Conservation (phyloP, 371 early-diverging fungal genomes). For the Umbelopsis sp. region DNA sequence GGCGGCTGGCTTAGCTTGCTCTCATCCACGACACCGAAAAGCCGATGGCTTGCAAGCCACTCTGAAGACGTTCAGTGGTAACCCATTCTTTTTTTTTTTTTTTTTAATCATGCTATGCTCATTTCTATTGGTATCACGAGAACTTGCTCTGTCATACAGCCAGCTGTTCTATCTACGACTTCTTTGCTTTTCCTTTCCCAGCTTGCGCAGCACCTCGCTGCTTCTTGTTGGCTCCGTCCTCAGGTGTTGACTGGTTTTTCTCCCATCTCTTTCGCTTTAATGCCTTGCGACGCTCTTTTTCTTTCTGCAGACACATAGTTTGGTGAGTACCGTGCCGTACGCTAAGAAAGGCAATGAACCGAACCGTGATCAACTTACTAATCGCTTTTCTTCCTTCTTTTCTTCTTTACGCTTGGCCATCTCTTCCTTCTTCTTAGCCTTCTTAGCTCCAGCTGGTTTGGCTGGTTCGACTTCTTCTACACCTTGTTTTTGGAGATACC, state of each 20-base stretch:
- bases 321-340: not conserved
- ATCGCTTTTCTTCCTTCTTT: slow-evolving; percentile 7
- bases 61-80: too few relatives aligned
- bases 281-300: slow-evolving; percentile 26
- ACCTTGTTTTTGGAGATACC: slow-evolving; percentile 21
- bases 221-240: slow-evolving; percentile 19
- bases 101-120: not conserved
- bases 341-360: slow-evolving; percentile 8
- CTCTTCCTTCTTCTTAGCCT: slow-evolving; percentile 11
- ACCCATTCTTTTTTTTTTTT: not conserved
- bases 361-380: not conserved
- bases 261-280: slow-evolving; percentile 33
- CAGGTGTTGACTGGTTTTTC: slow-evolving; percentile 27
- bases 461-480: slow-evolving; percentile 12
- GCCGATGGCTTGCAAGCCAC: not conserved
- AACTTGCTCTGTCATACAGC: not conserved
- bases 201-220: slow-evolving; percentile 1
- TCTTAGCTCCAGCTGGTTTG: not conserved
- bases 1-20: not conserved
- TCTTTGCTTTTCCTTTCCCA: slow-evolving; percentile 16
- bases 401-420: slow-evolving; percentile 11
- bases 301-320: not conserved
- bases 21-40: not conserved
- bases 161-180: not conserved
- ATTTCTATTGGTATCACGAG: not conserved